Base-by-base conservation (phyloP, 2,329 filamentous ascomycete genomes). In the Biscogniauxia sp. region DNA sequence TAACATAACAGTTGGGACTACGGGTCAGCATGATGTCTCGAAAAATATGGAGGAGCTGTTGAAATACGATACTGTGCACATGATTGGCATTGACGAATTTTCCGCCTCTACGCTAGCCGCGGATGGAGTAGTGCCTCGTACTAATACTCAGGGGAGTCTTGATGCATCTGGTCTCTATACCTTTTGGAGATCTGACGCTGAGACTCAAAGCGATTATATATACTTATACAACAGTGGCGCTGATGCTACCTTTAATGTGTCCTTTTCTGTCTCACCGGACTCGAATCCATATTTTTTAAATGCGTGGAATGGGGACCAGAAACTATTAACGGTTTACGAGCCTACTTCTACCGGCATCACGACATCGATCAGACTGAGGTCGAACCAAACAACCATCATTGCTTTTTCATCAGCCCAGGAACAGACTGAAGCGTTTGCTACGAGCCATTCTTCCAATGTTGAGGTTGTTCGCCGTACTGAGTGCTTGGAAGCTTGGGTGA, bases 201-300 rank as follows among this genome's bases (percentile, higher is more conserved):
- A 57, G 20, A 26, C 26, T 9, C 41, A 19, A 15, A 26, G 45
- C 23, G 57, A 59, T n/a, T 58, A 37, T 19, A 55, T 58, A n/a
- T 62, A 57, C 3, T 50, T 64, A 11, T 57, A 57, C 49, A 62
- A 62, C 51, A 26, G 50, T 41, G 60, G 57, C n/a, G 52, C 49
- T 9, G 50, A 53, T 19, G 53, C 23, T 17, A 20, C 19, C 9
- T 60, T 60, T 37, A 57, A 57, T 13, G 15, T 60, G 25, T 25
- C 55, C 15, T 60, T 60, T 26, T 8, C 26, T 41, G 58, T 54
- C 13, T 5, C 51, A 6, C 13, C 26, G 3, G 3, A 53, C 17
- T 23, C 19, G 25, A 32, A 5, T 5, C 32, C 49, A 20, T 54
- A 37, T 25, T 20, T 25, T 2, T 41, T 60, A 8, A 53, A 60